Percentiles rank a stretch among this genome's conserved stretches.
These are phyloP conservation scores for Tulasnella sp. DNA, from an alignment of 768 basidiomycete species.

Conservation along the genomic window DNA sequence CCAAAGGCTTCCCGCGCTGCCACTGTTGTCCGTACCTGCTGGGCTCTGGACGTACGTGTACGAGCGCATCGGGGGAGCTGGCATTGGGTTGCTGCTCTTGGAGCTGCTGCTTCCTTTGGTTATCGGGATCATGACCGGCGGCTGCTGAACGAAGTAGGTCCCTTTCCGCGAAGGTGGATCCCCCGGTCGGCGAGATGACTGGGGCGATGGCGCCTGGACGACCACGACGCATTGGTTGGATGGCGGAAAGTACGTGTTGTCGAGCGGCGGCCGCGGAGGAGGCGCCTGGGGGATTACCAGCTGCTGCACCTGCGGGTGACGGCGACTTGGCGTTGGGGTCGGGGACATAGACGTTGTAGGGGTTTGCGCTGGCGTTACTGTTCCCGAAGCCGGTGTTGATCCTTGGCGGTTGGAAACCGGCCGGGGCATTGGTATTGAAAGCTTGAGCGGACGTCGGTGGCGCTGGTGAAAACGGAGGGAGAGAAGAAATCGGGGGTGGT, in stretches of 20 bases:
- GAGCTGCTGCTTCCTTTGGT: constrained; percentile 7
- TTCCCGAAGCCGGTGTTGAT: constrained; percentile 11
- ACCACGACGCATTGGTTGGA: constrained; percentile 73
- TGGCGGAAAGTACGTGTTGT: constrained; percentile 73
- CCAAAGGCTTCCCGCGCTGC: background rate
- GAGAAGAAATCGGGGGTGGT: constrained; percentile 25
- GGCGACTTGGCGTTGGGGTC: constrained; percentile 2
- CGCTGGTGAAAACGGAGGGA: constrained; percentile 23
- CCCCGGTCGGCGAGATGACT: constrained; percentile 15
- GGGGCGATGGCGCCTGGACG: constrained; percentile 43
- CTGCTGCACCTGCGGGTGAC: constrained; percentile 8
- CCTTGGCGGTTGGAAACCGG: constrained; percentile 20
- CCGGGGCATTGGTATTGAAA: constrained; percentile 25
- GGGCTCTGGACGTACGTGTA: background rate
- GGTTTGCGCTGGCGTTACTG: constrained; percentile 4
- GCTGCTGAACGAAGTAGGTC: constrained; percentile 1
- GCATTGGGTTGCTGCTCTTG: constrained; percentile 8
- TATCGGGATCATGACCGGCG: background rate
- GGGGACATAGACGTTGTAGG: constrained; percentile 16
- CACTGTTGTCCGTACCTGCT: constrained; percentile 19
- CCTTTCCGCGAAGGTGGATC: constrained; percentile 17
- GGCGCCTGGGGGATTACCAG: background rate
- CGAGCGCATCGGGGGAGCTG: constrained; percentile 6
- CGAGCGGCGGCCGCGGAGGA: constrained; percentile 53
- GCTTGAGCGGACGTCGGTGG: constrained; percentile 24